phyloP scores from a whole-genome alignment of 2,329 filamentous ascomycete species.

The Colletotrichum nymphaeae region DNA sequence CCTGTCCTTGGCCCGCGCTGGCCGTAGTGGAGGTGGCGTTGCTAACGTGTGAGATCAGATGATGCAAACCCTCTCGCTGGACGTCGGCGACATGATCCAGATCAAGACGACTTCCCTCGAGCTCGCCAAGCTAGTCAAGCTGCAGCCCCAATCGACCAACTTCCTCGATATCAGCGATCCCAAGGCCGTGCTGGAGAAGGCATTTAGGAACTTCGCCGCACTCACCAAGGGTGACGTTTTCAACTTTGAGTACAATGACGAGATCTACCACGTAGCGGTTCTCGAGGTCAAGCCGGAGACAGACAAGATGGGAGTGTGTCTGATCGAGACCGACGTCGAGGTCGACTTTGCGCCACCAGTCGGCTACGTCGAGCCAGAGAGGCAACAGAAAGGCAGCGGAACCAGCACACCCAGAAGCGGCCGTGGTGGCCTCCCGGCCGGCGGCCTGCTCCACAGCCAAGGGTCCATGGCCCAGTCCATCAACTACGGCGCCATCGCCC shows the following conservation, averaged over 20 bases:
- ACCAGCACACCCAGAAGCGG: slow-evolving; percentile 85
- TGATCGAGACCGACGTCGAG: slow-evolving; percentile 95
- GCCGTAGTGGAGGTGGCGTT: background rate
- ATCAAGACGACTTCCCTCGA: slow-evolving; percentile 95
- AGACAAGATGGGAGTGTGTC: slow-evolving; percentile 87
- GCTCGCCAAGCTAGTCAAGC: slow-evolving; percentile 91
- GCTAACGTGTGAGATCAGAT: slow-evolving; percentile 65
- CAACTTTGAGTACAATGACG: slow-evolving; percentile 96
- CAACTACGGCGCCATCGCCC: slow-evolving; percentile 92
- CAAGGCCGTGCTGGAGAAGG: slow-evolving; percentile 95
- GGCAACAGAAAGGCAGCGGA: slow-evolving; percentile 70
- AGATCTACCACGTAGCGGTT: slow-evolving; percentile 91
- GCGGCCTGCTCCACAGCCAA: slow-evolving; percentile 82
- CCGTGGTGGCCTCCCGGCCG: slow-evolving; percentile 68
- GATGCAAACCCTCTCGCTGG: slow-evolving; percentile 90
- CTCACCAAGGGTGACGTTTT: slow-evolving; percentile 95
- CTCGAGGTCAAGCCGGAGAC: slow-evolving; percentile 91
- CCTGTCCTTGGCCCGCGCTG: background rate
- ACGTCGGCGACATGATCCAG: slow-evolving; percentile 94
- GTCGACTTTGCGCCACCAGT: slow-evolving; percentile 96
- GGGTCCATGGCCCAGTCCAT: slow-evolving; percentile 98
- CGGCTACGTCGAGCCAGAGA: slow-evolving; percentile 90
- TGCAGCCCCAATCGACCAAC: slow-evolving; percentile 91
- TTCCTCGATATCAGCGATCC: slow-evolving; percentile 98
- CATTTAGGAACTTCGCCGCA: slow-evolving; percentile 94